Evolutionary conservation across 1,284 basidiomycete genomes (phyloP), one percentile per base, ranked within the genome.

Genomic region (Leccinum variabile): DNA sequence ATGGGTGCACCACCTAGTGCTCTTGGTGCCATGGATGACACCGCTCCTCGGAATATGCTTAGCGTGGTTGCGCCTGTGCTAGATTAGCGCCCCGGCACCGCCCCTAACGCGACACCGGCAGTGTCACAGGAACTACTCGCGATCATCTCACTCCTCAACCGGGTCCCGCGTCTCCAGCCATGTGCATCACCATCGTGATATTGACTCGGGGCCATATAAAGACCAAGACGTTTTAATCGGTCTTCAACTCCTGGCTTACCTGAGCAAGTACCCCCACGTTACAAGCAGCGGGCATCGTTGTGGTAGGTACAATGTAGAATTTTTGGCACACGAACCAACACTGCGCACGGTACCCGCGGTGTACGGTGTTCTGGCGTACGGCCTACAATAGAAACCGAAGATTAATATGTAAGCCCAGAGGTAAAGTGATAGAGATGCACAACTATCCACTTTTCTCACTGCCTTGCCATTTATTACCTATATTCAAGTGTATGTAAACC

Each of bases 251-350:
- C 82, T 99, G 0, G 97, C 97, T 7, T 99, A 99, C 72, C 82
- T 99, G 25, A 95, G 92, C 78, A 99, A 99, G 76, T 99, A 99
- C 74, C 94, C 97, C 0, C 97, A 99, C 76, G 96, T 75, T 98
- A 98, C 76, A 92, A 92, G 73, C 87, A 87, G 1, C 84, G 92
- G 1, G 72, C 80, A 22, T 84, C 85, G 16, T 92, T 92, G 28
- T 28, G 28, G 28, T 28, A 28, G 28, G 28, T 28, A 28, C 28
- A 28, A 28, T 28, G 28, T 28, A 28, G 28, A 7, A 28, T 28
- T 28, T 28, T 28, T 28, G 28, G 28, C 3, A 28, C 28, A 28
- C 28, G 28, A 28, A 28, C 28, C 28, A 28, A 28, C 7, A 28
- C 28, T 28, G 28, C 28, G 28, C 28, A 28, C 37, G 14, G 16